phyloP scores from a whole-genome alignment of 2,329 filamentous ascomycete species.

The Volutella citrinella region DNA sequence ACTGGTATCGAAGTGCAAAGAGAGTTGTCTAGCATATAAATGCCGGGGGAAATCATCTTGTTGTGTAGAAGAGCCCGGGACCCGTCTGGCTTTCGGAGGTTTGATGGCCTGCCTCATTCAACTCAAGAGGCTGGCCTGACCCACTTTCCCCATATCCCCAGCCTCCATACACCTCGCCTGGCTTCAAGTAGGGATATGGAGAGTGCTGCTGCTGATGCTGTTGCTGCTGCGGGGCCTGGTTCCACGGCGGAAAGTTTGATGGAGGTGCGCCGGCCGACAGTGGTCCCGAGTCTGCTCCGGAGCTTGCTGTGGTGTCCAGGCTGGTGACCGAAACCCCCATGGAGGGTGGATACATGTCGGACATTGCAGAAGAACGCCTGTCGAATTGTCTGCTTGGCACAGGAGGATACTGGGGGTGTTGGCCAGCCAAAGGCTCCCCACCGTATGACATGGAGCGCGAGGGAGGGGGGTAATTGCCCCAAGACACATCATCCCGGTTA shows the following conservation, averaged over 20 bases:
- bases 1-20: no score
- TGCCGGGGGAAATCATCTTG: no score
- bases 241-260: slow-evolving; percentile 42
- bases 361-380: slow-evolving; percentile 38
- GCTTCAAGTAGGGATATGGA: slow-evolving; percentile 34
- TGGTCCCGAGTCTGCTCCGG: slow-evolving; percentile 28
- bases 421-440: slow-evolving; percentile 36
- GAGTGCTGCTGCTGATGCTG: slow-evolving; percentile 9
- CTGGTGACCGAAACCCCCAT: slow-evolving; percentile 35
- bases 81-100: slow-evolving; percentile 6
- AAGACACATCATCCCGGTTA: slow-evolving; percentile 43
- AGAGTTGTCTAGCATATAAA: no score
- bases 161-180: slow-evolving; percentile 34
- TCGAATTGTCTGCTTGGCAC: slow-evolving; percentile 40
- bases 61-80: slow-evolving; percentile 12
- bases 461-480: slow-evolving; percentile 41
- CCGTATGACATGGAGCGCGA: slow-evolving; percentile 48
- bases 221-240: slow-evolving; percentile 38
- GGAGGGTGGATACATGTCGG: slow-evolving; percentile 43
- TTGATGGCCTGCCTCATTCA: slow-evolving; percentile 11
- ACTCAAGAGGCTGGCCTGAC: slow-evolving; percentile 10
- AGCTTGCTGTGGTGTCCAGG: slow-evolving; percentile 33
- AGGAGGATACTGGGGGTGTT: slow-evolving; percentile 38
- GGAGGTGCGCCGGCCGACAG: slow-evolving; percentile 38
- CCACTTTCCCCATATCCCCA: slow-evolving; percentile 30